A percentile compares a stretch with the other conserved stretches of the same genome.
These are phyloP conservation scores for Barbarea vulgaris DNA, from an alignment of 345 rosid species.

Conservation along the genomic window DNA sequence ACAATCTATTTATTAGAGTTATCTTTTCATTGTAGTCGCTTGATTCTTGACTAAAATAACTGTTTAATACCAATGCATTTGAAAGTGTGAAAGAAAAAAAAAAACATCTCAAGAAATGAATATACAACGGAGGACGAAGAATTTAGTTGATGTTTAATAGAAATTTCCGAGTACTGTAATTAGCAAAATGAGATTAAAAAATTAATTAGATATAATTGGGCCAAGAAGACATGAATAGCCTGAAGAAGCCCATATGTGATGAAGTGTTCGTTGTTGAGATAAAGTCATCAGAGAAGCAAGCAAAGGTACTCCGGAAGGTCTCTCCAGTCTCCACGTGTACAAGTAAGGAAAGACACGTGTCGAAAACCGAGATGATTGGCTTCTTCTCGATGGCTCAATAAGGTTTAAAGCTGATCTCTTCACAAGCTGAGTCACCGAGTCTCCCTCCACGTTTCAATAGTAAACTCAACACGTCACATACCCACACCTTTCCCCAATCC, in stretches of 20 bases:
- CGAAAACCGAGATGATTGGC: neutral
- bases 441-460: constrained; percentile 39
- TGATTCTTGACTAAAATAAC: constrained; percentile 25
- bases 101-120: neutral
- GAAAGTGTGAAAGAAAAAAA: neutral
- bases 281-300: neutral
- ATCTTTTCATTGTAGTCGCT: neutral
- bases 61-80: neutral
- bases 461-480: constrained; percentile 44
- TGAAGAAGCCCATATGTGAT: neutral
- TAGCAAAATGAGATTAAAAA: neutral
- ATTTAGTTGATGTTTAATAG: neutral
- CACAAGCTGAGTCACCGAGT: constrained; percentile 30
- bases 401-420: constrained; percentile 4
- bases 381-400: neutral
- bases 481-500: neutral
- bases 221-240: neutral
- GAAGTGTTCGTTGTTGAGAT: neutral
- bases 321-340: constrained; percentile 32
- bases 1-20: constrained; percentile 18
- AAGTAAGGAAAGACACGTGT: constrained; percentile 19
- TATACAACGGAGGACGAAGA: neutral
- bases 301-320: neutral
- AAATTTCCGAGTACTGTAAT: neutral
- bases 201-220: neutral